Evolutionary conservation across 148 eudicot species (phyloP).

Genomic region (Camellia sinensis): DNA sequence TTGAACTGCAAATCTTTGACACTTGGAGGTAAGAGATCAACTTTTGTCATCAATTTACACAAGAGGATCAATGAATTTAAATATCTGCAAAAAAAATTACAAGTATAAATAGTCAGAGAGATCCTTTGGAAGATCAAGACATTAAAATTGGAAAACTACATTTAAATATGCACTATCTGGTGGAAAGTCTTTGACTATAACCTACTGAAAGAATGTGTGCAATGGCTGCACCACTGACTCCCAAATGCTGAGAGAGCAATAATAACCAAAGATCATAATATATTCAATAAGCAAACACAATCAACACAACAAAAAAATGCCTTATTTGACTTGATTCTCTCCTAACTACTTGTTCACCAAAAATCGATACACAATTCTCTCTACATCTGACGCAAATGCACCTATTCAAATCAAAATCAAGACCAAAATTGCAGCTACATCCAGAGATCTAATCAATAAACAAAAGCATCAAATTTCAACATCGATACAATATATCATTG

Average conservation of each 20-base stretch:
- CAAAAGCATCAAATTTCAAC: no score
- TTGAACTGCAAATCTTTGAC: slow-evolving; percentile 61
- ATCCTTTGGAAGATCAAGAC: not conserved
- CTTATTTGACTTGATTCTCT: no score
- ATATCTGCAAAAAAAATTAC: slow-evolving; percentile 43
- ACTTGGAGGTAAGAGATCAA: slow-evolving; percentile 72
- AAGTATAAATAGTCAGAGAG: not conserved
- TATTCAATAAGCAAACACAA: no score
- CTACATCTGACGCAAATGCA: no score
- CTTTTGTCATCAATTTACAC: slow-evolving; percentile 62
- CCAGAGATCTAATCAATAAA: no score
- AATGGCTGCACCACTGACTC: slow-evolving; percentile 95
- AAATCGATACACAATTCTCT: no score
- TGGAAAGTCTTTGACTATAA: slow-evolving; percentile 1
- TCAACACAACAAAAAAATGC: no score
- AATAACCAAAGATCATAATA: slow-evolving; percentile 78
- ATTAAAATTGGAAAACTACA: not conserved
- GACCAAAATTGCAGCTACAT: no score
- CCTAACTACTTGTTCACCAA: no score
- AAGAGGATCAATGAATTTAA: slow-evolving; percentile 67
- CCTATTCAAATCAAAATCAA: no score
- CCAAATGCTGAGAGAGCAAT: slow-evolving; percentile 70
- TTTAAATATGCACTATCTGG: not conserved
- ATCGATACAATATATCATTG: no score
- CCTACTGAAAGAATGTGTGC: slow-evolving; percentile 97